Conservation (phyloP, 1,139 yeast species). For the Zygoascus sp. region DNA sequence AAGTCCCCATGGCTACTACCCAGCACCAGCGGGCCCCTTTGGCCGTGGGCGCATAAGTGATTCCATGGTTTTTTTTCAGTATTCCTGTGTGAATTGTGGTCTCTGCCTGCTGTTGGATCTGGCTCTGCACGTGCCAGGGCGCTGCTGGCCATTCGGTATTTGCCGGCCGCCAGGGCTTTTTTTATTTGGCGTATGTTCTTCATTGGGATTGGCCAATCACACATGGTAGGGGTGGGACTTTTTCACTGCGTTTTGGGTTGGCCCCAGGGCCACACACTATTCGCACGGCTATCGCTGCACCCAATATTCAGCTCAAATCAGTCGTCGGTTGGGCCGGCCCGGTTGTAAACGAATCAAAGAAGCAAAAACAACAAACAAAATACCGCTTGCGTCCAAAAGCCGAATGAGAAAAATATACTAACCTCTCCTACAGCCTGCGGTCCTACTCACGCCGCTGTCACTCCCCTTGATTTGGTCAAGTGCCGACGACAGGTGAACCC, state of each 20-base stretch:
- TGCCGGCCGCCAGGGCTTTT: slow-evolving; percentile 5
- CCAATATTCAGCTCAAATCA: too few relatives aligned
- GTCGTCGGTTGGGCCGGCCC: too few relatives aligned
- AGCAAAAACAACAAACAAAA: too few relatives aligned
- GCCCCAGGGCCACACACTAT: too few relatives aligned
- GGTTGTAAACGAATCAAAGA: too few relatives aligned
- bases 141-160: slow-evolving; percentile 6
- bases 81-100: neutral
- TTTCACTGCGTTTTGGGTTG: neutral
- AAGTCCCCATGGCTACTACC: too few relatives aligned
- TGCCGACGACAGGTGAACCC: slow-evolving; percentile 87
- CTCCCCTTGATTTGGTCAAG: slow-evolving; percentile 89
- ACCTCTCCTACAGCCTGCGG: slow-evolving; percentile 75
- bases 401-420: too few relatives aligned
- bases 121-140: neutral
- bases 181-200: too few relatives aligned
- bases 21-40: too few relatives aligned
- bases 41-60: too few relatives aligned
- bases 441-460: slow-evolving; percentile 87
- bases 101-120: neutral
- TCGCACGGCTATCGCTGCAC: too few relatives aligned
- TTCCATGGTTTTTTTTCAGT: neutral
- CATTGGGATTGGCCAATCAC: slow-evolving; percentile 9
- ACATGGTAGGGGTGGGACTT: neutral
- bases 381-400: too few relatives aligned